Evolutionary conservation across 2,329 filamentous ascomycete species (phyloP).

Genomic region (Hypoxylon sp.): DNA sequence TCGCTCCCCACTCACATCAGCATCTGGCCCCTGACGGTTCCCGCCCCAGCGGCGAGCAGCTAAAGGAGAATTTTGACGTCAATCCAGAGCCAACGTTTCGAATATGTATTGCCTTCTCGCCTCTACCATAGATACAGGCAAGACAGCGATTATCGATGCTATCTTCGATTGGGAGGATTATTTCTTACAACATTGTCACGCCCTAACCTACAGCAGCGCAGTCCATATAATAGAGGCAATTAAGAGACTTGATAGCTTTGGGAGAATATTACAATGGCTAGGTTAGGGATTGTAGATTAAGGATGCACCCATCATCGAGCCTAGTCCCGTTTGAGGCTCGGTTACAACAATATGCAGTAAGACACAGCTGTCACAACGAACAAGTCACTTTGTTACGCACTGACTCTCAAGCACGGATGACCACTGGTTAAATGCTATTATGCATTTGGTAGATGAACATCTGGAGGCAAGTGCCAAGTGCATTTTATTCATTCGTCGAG

Average conservation of each 20-base stretch:
- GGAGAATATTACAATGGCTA: background rate
- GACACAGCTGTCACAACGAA: slow-evolving; percentile 20
- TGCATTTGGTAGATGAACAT: slow-evolving; percentile 3
- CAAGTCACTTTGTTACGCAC: slow-evolving; percentile 30
- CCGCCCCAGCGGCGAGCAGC: background rate
- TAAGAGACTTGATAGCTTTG: background rate
- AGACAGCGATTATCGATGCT: background rate
- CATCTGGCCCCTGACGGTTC: slow-evolving; percentile 8
- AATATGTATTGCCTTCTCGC: slow-evolving; percentile 2
- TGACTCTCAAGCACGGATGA: slow-evolving; percentile 31
- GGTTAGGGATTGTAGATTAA: slow-evolving; percentile 14
- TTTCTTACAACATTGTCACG: slow-evolving; percentile 2
- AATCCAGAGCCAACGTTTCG: slow-evolving; percentile 12
- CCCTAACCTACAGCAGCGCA: background rate
- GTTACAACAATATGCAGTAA: slow-evolving; percentile 27
- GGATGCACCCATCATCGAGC: slow-evolving; percentile 8
- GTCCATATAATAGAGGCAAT: background rate
- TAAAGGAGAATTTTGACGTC: slow-evolving; percentile 4
- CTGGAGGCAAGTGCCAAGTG: background rate
- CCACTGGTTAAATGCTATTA: slow-evolving; percentile 9
- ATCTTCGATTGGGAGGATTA: background rate
- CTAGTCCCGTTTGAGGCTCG: slow-evolving; percentile 32
- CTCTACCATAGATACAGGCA: slow-evolving; percentile 8
- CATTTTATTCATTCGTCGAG: background rate
- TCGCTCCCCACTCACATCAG: slow-evolving; percentile 16